These are phyloP conservation scores for Neonectria faginata DNA, from an alignment of 2,329 filamentous ascomycete species.

Conservation along the genomic window DNA sequence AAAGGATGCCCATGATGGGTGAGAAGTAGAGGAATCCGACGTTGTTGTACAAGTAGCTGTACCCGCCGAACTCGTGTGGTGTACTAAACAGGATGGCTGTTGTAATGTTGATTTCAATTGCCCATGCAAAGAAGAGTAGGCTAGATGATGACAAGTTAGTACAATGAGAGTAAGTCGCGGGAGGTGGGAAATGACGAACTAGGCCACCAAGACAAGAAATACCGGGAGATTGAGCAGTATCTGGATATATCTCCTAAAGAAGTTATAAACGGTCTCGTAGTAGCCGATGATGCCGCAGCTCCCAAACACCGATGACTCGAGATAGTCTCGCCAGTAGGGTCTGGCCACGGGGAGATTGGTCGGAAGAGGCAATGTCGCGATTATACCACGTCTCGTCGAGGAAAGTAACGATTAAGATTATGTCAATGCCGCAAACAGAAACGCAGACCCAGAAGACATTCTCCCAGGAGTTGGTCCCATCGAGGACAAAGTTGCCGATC, in stretches of 20 bases:
- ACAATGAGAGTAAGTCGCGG: background rate
- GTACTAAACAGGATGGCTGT: slow-evolving; percentile 60
- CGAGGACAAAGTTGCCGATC: slow-evolving; percentile 62
- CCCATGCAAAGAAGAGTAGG: slow-evolving; percentile 59
- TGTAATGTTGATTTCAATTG: slow-evolving; percentile 68
- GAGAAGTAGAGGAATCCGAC: slow-evolving; percentile 71
- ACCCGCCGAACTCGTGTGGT: slow-evolving; percentile 52
- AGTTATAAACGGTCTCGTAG: slow-evolving; percentile 23
- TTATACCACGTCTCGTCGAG: slow-evolving; percentile 64
- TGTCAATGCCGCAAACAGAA: slow-evolving; percentile 51
- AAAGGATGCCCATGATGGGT: slow-evolving; percentile 63
- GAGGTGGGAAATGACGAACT: slow-evolving; percentile 12
- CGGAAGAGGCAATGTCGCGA: slow-evolving; percentile 51
- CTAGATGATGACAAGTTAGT: slow-evolving; percentile 19
- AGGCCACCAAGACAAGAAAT: slow-evolving; percentile 26
- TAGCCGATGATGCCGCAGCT: slow-evolving; percentile 33
- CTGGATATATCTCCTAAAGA: slow-evolving; percentile 30
- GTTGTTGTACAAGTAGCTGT: slow-evolving; percentile 61
- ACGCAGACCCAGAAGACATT: slow-evolving; percentile 62
- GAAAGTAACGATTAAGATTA: slow-evolving; percentile 56
- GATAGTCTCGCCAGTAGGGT: slow-evolving; percentile 42
- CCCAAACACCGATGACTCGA: slow-evolving; percentile 33
- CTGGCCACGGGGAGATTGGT: slow-evolving; percentile 52
- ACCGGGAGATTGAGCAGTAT: slow-evolving; percentile 33
- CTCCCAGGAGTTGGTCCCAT: slow-evolving; percentile 56